Conservation (phyloP, 228 moss, liverwort and hornwort genomes). For the Sphagnum fallax region DNA sequence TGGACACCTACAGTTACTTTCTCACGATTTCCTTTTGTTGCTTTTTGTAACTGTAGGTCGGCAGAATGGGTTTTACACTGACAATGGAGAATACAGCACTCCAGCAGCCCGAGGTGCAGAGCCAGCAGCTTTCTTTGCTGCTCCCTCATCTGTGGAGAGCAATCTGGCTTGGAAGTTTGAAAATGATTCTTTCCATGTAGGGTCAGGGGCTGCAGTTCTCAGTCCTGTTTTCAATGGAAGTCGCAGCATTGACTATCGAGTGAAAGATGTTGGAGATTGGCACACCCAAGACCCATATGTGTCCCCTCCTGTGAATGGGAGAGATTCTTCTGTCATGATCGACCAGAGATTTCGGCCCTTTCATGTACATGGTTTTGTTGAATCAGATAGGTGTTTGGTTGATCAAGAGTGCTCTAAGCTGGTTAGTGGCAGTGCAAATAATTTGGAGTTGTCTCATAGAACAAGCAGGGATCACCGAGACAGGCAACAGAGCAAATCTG, state of each 20-base stretch:
- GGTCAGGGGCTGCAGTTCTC: constrained; percentile 12
- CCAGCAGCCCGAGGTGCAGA: neutral
- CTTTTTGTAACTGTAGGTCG: constrained; percentile 23
- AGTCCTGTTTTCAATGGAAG: constrained; percentile 21
- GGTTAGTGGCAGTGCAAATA: constrained; percentile 17
- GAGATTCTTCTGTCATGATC: constrained; percentile 15
- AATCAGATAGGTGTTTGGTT: constrained; percentile 9
- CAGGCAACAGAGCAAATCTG: constrained; percentile 18
- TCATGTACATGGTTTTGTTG: constrained; percentile 23
- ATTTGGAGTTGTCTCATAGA: constrained; percentile 30
- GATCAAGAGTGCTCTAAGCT: constrained; percentile 27
- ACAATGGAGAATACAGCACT: constrained; percentile 25
- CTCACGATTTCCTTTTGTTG: no score
- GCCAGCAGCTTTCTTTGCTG: constrained; percentile 12
- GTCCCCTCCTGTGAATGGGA: constrained; percentile 26
- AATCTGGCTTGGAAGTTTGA: constrained; percentile 24
- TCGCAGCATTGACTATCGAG: constrained; percentile 30
- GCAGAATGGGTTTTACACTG: constrained; percentile 33
- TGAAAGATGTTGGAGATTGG: constrained; percentile 24
- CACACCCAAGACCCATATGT: constrained; percentile 25
- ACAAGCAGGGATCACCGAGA: constrained; percentile 17
- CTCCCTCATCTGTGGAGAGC: constrained; percentile 20
- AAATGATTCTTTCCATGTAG: constrained; percentile 19
- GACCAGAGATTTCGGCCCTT: constrained; percentile 26
- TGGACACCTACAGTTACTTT: no score